phyloP scores from a whole-genome alignment of 768 basidiomycete species.

The Pleurotus ostreatus region DNA sequence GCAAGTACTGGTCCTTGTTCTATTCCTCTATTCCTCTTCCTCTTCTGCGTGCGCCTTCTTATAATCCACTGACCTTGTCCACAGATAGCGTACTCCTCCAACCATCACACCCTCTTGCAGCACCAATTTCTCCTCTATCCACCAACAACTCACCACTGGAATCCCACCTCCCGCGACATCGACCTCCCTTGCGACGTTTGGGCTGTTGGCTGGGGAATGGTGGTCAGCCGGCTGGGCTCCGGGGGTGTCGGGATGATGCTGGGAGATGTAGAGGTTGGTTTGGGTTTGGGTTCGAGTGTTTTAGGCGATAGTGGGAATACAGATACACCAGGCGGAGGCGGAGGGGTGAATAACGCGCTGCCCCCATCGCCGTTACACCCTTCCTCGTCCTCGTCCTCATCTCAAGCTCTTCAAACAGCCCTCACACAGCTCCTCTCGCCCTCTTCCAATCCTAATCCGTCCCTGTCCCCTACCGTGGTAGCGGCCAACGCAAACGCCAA shows the following conservation, averaged over 20 bases:
- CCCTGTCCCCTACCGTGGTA: neutral
- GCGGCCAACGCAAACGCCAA: neutral
- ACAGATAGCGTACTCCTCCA: neutral
- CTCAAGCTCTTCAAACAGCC: neutral
- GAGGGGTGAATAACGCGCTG: neutral
- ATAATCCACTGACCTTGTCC: neutral
- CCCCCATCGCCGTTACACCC: neutral
- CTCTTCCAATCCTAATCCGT: too few relatives aligned
- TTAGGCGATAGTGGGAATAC: neutral
- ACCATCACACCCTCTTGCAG: neutral
- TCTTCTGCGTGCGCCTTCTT: neutral
- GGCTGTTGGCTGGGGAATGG: neutral
- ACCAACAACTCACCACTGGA: constrained; percentile 1
- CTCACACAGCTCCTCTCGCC: neutral
- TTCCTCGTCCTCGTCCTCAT: neutral
- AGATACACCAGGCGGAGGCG: neutral
- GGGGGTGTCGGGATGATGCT: neutral
- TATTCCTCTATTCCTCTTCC: neutral
- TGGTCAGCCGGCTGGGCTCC: neutral
- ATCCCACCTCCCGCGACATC: neutral
- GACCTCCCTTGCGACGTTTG: constrained; percentile 3
- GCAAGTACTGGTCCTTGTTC: neutral
- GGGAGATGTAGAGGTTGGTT: neutral
- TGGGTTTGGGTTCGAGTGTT: neutral
- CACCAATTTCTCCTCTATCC: neutral